A percentile compares a stretch with the other conserved stretches of the same genome.
phyloP scores from a whole-genome alignment of 768 basidiomycete species.

The Lenzites betulinus region DNA sequence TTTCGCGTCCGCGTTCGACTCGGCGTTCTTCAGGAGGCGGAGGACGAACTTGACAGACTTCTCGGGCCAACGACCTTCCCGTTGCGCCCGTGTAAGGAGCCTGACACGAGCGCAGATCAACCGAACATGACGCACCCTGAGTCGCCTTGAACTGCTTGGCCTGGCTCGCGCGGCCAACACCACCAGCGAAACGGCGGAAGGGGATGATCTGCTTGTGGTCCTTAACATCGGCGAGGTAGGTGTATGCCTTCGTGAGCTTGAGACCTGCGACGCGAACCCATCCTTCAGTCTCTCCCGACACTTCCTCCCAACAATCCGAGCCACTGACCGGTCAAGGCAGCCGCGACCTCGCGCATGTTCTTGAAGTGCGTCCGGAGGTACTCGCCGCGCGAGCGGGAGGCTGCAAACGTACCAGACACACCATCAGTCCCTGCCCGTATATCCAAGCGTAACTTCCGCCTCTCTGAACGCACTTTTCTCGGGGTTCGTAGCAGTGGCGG shows the following conservation, averaged over 20 bases:
- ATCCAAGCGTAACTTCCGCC: not conserved
- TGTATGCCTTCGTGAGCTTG: slow-evolving; percentile 92
- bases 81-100: not conserved
- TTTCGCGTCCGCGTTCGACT: slow-evolving; percentile 98
- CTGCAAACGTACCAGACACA: slow-evolving; percentile 42
- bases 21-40: slow-evolving; percentile 96
- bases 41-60: slow-evolving; percentile 97
- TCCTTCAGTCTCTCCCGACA: slow-evolving; percentile 7
- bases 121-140: slow-evolving; percentile 66
- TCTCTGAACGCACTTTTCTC: slow-evolving; percentile 76
- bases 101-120: not conserved
- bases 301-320: not conserved
- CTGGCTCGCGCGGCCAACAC: slow-evolving; percentile 92
- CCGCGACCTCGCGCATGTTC: slow-evolving; percentile 99
- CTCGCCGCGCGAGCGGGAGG: slow-evolving; percentile 91
- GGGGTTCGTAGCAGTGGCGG: slow-evolving; percentile 84
- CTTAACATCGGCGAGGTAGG: slow-evolving; percentile 90
- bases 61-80: slow-evolving; percentile 97
- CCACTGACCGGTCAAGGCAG: slow-evolving; percentile 80
- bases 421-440: slow-evolving; percentile 5
- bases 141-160: slow-evolving; percentile 97
- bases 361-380: slow-evolving; percentile 99
- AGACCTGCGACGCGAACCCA: slow-evolving; percentile 56
- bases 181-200: slow-evolving; percentile 93
- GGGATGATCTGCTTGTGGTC: slow-evolving; percentile 98